Evolutionary conservation across 108 stramenopile genomes (phyloP).

Genomic region (Nannochloropsis salina): DNA sequence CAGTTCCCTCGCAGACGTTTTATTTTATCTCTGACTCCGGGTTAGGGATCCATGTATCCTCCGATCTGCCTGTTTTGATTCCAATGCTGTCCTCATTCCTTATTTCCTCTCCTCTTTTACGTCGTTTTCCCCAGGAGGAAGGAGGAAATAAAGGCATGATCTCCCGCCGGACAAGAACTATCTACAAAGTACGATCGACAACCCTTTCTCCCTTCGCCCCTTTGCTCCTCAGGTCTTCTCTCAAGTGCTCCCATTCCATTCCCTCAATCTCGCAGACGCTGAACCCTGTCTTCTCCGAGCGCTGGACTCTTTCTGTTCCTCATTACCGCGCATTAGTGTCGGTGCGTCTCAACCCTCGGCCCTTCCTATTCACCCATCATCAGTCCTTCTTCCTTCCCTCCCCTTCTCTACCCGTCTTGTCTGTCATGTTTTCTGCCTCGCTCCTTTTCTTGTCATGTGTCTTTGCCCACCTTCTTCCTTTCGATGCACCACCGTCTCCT

Average conservation of each 20-base stretch:
- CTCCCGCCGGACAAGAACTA: neutral
- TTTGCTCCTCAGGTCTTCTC: neutral
- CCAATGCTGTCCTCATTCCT: neutral
- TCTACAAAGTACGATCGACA: neutral
- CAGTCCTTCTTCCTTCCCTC: neutral
- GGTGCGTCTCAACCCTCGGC: neutral
- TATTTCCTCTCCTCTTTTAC: too few relatives aligned
- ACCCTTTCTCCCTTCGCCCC: neutral
- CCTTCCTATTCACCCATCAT: neutral
- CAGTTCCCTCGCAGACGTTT: too few relatives aligned
- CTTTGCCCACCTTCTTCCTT: neutral
- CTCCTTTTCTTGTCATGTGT: neutral
- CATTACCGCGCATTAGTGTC: neutral
- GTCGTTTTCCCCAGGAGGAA: neutral
- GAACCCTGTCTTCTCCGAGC: neutral
- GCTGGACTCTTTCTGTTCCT: neutral
- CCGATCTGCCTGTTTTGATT: neutral
- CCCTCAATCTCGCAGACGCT: neutral
- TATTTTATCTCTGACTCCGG: too few relatives aligned
- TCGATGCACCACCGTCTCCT: neutral
- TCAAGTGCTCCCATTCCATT: neutral
- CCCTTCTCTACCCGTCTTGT: neutral
- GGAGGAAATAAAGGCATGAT: neutral
- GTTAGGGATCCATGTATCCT: neutral
- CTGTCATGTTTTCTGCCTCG: neutral